Evolutionary conservation across 2,329 filamentous ascomycete species (phyloP), one percentile per base, ranked within the genome.

Genomic region (Pseudogymnoascus pannorum): DNA sequence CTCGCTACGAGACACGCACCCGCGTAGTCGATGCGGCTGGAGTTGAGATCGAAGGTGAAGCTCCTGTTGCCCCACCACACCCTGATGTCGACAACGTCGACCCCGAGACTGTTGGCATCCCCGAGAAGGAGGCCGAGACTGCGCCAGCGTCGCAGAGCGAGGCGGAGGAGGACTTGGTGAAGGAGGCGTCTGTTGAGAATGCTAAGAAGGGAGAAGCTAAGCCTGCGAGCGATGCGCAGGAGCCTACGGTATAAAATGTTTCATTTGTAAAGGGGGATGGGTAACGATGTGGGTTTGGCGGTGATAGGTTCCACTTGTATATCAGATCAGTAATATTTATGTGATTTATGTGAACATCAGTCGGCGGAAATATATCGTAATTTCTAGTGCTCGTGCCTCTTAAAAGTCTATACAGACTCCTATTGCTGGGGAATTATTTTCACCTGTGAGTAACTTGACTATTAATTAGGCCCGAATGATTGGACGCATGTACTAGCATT

Each of bases 1-100:
- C 94, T 11, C 88, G 88, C 67, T 97, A 97, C 73, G 93, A 97
- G 79, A 97, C 93, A n/a, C 84, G 89, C 66, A 97, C 92, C 7
- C 87, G 91, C 62, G 76, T 97, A 61, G 80, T 96, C 40, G 91
- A 96, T 74, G 84, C 83, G 59, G 74, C 85, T 44, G 94, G 92
- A 63, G 91, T 92, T 66, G 89, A 95, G 71, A 75, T 96, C 9
- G 31, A 36, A 14, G 69, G 68, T 14, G 65, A 65, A 12, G 63
- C 62, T 16, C 63, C 63, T 51, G 63, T 63, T 35, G 64, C 63
- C 8, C 64, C 64, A 16, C 71, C 71, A 24, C 72, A 74, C 57
- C 72, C 72, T 18, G 72, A 74, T 63, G 69, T 86, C 7, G 78
- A 87, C 65, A 84, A 84, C 36, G 79, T 79, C 26, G 79, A 87